Percentiles rank a stretch among this genome's conserved stretches.
Evolutionary conservation across 169 alveolate species (phyloP).

Genomic region (Plasmodium relictum): DNA sequence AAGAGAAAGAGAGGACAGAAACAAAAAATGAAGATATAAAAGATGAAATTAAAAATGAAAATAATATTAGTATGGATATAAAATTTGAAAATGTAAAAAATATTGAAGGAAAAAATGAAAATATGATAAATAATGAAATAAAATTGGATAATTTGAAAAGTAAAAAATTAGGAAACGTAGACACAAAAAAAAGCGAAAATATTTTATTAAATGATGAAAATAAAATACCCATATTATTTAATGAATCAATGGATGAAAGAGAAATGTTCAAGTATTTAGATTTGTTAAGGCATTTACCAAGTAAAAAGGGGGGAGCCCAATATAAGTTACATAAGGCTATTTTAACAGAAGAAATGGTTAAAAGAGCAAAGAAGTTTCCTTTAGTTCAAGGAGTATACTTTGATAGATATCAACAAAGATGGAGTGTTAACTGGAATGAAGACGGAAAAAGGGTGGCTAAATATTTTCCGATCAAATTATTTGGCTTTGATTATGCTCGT

Average conservation of each 20-base stretch:
- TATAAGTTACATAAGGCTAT: constrained; percentile 81
- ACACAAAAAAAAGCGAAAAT: background rate
- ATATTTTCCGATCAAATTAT: constrained; percentile 84
- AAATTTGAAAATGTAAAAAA: background rate
- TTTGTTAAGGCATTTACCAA: constrained; percentile 73
- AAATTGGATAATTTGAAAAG: background rate
- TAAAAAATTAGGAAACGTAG: background rate
- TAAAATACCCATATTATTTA: constrained; percentile 41
- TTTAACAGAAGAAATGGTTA: constrained; percentile 81
- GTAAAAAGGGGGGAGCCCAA: constrained; percentile 78
- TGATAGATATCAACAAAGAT: constrained; percentile 85
- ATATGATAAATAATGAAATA: background rate
- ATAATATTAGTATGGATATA: background rate
- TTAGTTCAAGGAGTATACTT: constrained; percentile 84
- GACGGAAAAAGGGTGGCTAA: constrained; percentile 86
- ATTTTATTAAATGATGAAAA: background rate
- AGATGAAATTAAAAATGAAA: constrained; percentile 14
- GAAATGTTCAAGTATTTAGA: constrained; percentile 72
- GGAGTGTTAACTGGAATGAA: constrained; percentile 87
- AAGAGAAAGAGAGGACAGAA: constrained; percentile 10
- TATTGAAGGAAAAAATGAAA: background rate
- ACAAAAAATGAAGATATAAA: background rate
- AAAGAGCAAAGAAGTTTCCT: constrained; percentile 83
- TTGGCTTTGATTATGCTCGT: constrained; percentile 84
- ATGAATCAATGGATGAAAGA: constrained; percentile 69